These are phyloP conservation scores for Aspergillus brunneoviolaceus DNA, from an alignment of 2,329 filamentous ascomycete genomes.

Conservation along the genomic window DNA sequence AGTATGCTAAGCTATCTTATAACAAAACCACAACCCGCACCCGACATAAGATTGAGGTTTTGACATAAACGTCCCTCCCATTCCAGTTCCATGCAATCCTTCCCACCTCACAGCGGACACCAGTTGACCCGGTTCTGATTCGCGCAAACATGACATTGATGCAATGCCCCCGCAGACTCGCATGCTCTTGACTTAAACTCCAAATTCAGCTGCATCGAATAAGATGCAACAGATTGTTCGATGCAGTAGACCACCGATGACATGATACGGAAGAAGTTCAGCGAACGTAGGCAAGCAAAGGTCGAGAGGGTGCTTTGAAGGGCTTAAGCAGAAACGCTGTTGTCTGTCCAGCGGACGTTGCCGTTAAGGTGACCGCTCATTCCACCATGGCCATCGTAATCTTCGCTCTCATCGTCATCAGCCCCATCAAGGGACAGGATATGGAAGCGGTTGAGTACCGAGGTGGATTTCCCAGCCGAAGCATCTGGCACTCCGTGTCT, in stretches of 20 bases:
- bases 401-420: constrained; percentile 35
- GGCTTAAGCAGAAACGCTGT: constrained; percentile 13
- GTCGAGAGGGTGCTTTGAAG: neutral
- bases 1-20: too few relatives aligned
- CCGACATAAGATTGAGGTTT: neutral
- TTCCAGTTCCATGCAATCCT: too few relatives aligned
- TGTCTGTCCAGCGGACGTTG: constrained; percentile 16
- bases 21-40: neutral
- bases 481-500: constrained; percentile 27
- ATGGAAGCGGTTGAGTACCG: constrained; percentile 60
- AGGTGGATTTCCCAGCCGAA: constrained; percentile 34
- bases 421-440: constrained; percentile 55
- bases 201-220: neutral
- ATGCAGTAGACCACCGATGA: neutral
- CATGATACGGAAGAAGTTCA: neutral
- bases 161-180: neutral
- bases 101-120: neutral
- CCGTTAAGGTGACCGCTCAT: constrained; percentile 18
- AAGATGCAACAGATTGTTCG: neutral
- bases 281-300: neutral
- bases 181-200: neutral
- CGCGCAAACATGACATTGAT: neutral
- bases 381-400: constrained; percentile 20
- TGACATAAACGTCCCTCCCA: neutral
- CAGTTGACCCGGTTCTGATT: neutral